phyloP scores from a whole-genome alignment of 129 eudicot species.

The Pittosporum tobira region DNA sequence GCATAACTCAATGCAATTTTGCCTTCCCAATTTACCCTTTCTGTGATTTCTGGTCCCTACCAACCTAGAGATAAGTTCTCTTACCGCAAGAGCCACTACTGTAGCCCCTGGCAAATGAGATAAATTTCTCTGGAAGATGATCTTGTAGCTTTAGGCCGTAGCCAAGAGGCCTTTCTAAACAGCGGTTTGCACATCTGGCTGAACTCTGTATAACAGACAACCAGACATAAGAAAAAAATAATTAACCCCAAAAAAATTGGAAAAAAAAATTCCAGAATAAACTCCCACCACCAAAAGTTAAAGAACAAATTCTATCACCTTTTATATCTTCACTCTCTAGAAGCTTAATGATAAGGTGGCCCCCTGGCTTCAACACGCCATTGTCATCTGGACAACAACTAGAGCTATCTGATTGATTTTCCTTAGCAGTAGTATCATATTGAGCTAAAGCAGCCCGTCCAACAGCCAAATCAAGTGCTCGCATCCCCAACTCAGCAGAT shows the following conservation, averaged over 20 bases:
- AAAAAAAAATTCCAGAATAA: neutral
- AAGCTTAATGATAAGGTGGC: slow-evolving; percentile 78
- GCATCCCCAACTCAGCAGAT: slow-evolving; percentile 85
- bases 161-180: slow-evolving; percentile 72
- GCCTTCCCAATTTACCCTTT: neutral
- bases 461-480: slow-evolving; percentile 79
- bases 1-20: no score
- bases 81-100: slow-evolving; percentile 2
- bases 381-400: slow-evolving; percentile 8
- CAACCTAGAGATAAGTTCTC: neutral
- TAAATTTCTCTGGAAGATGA: slow-evolving; percentile 81
- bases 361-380: slow-evolving; percentile 58
- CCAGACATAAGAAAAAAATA: neutral
- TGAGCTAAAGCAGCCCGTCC: slow-evolving; percentile 38
- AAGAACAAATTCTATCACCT: slow-evolving; percentile 33
- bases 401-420: slow-evolving; percentile 15
- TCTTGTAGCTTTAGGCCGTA: slow-evolving; percentile 93
- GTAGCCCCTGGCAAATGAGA: slow-evolving; percentile 74
- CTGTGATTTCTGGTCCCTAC: neutral
- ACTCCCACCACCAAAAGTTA: no score
- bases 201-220: slow-evolving; percentile 37
- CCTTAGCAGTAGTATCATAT: slow-evolving; percentile 7
- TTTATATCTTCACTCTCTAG: slow-evolving; percentile 81
- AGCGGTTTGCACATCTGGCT: slow-evolving; percentile 70
- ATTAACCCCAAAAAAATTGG: neutral